Evolutionary conservation across 1,284 basidiomycete species (phyloP).

Genomic region (Heterobasidion occidentale): DNA sequence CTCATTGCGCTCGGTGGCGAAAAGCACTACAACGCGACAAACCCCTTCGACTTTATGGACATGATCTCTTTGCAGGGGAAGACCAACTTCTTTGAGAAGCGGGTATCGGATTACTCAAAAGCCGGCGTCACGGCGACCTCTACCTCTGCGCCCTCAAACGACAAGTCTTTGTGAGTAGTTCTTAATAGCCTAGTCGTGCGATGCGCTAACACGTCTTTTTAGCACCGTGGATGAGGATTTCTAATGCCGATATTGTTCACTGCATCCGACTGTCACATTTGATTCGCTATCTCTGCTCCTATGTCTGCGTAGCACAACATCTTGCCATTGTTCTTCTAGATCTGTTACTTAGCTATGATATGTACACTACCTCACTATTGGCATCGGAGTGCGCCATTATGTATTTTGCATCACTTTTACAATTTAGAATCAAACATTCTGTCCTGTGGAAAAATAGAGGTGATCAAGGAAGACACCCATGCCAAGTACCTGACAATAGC

Average conservation of each 20-base stretch:
- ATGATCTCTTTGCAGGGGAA: constrained; percentile 64
- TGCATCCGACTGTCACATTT: no score
- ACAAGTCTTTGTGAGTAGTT: constrained; percentile 25
- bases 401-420: no score
- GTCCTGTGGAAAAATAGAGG: no score
- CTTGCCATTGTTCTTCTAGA: no score
- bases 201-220: constrained; percentile 2
- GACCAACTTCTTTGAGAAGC: constrained; percentile 51
- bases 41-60: constrained; percentile 69
- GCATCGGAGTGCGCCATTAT: no score
- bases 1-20: constrained; percentile 63
- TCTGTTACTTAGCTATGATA: no score
- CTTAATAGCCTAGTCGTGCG: not conserved
- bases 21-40: constrained; percentile 56
- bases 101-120: constrained; percentile 68
- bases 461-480: no score
- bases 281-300: no score
- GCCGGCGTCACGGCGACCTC: constrained; percentile 42
- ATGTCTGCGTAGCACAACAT: no score
- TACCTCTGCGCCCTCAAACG: constrained; percentile 16
- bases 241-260: constrained; percentile 7
- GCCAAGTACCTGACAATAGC: no score
- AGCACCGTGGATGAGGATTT: constrained; percentile 33
- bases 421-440: no score
- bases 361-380: no score